phyloP scores from a whole-genome alignment of 805 yeast genomes.

The Yamadazyma philogaea region DNA sequence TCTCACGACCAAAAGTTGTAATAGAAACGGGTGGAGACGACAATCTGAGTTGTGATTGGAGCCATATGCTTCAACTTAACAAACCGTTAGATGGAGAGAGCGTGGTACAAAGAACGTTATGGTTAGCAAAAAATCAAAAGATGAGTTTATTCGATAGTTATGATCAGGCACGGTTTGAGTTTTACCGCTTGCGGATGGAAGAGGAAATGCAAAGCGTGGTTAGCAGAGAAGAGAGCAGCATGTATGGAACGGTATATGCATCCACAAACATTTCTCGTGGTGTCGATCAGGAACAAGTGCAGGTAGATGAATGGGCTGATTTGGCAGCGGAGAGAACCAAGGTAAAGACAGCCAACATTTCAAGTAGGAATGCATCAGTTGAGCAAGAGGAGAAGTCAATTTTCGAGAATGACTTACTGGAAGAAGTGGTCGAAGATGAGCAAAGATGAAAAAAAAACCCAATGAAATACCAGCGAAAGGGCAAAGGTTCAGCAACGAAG shows the following conservation, averaged over 20 bases:
- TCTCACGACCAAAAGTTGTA: slow-evolving; percentile 81
- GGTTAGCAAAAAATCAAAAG: slow-evolving; percentile 28
- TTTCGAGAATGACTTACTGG: slow-evolving; percentile 15
- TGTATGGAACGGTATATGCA: slow-evolving; percentile 79
- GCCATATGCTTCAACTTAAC: slow-evolving; percentile 63
- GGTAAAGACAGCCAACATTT: slow-evolving; percentile 45
- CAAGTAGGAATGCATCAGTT: slow-evolving; percentile 22
- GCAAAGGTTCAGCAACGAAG: neutral
- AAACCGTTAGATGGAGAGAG: slow-evolving; percentile 84
- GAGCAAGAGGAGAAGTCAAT: slow-evolving; percentile 16
- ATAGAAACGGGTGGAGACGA: slow-evolving; percentile 74
- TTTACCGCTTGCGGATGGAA: slow-evolving; percentile 79
- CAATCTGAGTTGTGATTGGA: slow-evolving; percentile 65
- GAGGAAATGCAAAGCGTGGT: slow-evolving; percentile 74
- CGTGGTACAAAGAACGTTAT: slow-evolving; percentile 44
- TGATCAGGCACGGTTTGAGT: slow-evolving; percentile 83
- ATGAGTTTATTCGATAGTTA: slow-evolving; percentile 60
- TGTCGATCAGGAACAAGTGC: slow-evolving; percentile 64
- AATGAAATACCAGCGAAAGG: neutral
- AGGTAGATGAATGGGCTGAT: slow-evolving; percentile 68
- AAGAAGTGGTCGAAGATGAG: neutral
- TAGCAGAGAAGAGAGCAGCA: slow-evolving; percentile 74
- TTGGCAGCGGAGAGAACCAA: slow-evolving; percentile 67
- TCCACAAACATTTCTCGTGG: slow-evolving; percentile 64
- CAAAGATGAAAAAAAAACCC: neutral